A percentile compares a stretch with the other conserved stretches of the same genome.
These are phyloP conservation scores for Entonaema liquescens DNA, from an alignment of 495 filamentous ascomycete genomes.

Conservation along the genomic window DNA sequence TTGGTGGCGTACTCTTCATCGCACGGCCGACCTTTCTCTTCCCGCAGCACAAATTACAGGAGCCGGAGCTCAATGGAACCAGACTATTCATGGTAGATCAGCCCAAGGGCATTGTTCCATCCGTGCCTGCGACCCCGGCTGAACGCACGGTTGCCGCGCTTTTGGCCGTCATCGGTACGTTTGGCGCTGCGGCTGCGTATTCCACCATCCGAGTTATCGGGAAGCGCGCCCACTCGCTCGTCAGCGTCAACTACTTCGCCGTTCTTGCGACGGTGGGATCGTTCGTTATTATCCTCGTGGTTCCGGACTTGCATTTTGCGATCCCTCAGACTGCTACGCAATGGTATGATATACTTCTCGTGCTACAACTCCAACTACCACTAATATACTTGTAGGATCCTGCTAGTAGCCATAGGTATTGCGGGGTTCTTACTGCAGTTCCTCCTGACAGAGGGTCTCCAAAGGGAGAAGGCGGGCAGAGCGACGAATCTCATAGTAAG, in stretches of 20 bases:
- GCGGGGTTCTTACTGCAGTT: slow-evolving; percentile 84
- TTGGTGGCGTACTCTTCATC: slow-evolving; percentile 79
- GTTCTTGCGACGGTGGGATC: slow-evolving; percentile 68
- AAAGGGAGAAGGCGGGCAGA: slow-evolving; percentile 68
- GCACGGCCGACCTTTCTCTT: slow-evolving; percentile 71
- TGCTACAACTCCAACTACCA: neutral
- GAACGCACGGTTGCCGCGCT: slow-evolving; percentile 74
- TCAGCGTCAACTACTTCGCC: slow-evolving; percentile 83
- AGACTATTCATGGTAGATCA: slow-evolving; percentile 43
- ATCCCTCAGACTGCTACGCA: slow-evolving; percentile 66
- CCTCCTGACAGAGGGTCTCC: slow-evolving; percentile 76
- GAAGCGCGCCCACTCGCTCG: slow-evolving; percentile 76
- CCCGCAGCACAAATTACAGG: slow-evolving; percentile 8
- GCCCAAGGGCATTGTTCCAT: slow-evolving; percentile 30
- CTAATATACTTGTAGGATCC: slow-evolving; percentile 30
- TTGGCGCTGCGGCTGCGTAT: slow-evolving; percentile 76
- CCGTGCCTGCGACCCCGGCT: slow-evolving; percentile 57
- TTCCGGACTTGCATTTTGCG: slow-evolving; percentile 64
- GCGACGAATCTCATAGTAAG: slow-evolving; percentile 77
- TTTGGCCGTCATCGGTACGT: slow-evolving; percentile 72
- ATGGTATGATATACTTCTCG: slow-evolving; percentile 59
- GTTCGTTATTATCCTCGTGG: slow-evolving; percentile 43
- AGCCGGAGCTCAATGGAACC: neutral
- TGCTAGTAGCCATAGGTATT: slow-evolving; percentile 71
- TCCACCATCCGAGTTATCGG: slow-evolving; percentile 82